Conservation (phyloP, 169 alveolate genomes). For the Hepatocystis sp. region DNA sequence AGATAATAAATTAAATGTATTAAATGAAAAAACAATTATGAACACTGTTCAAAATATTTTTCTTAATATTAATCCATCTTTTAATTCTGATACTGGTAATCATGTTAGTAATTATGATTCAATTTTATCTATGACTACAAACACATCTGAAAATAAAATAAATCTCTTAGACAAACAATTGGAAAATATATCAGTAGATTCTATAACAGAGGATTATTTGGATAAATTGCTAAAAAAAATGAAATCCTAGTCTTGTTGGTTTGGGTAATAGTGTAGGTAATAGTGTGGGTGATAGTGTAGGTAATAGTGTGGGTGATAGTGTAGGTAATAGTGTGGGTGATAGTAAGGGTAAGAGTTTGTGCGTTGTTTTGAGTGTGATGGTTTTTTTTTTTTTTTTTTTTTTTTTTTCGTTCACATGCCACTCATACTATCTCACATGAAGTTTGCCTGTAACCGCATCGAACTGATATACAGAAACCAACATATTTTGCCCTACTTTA, state of each 20-base stretch:
- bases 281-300: too few relatives aligned
- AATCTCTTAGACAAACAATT: conserved; percentile 6
- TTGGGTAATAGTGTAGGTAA: too few relatives aligned
- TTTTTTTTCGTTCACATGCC: conserved; percentile 10
- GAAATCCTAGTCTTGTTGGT: too few relatives aligned
- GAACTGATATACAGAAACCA: conserved; percentile 12
- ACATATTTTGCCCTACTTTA: conserved; percentile 9
- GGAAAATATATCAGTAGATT: conserved; percentile 19
- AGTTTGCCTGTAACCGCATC: conserved; percentile 5
- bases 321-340: too few relatives aligned
- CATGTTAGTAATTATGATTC: conserved; percentile 15
- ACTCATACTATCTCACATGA: too few relatives aligned
- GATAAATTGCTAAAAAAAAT: too few relatives aligned
- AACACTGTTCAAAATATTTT: conserved; percentile 44
- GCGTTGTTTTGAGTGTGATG: not conserved
- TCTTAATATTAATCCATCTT: conserved; percentile 36
- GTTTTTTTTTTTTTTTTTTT: not conserved
- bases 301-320: too few relatives aligned
- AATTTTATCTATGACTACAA: conserved; percentile 14
- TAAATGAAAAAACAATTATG: conserved; percentile 34
- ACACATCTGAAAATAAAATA: conserved; percentile 14
- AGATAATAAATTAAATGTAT: conserved; percentile 15
- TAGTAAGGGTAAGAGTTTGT: too few relatives aligned
- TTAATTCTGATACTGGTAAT: conserved; percentile 37
- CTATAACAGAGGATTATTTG: conserved; percentile 30